Evolutionary conservation across 2,329 filamentous ascomycete genomes (phyloP).

Genomic region (Epicoccum sorghinum): DNA sequence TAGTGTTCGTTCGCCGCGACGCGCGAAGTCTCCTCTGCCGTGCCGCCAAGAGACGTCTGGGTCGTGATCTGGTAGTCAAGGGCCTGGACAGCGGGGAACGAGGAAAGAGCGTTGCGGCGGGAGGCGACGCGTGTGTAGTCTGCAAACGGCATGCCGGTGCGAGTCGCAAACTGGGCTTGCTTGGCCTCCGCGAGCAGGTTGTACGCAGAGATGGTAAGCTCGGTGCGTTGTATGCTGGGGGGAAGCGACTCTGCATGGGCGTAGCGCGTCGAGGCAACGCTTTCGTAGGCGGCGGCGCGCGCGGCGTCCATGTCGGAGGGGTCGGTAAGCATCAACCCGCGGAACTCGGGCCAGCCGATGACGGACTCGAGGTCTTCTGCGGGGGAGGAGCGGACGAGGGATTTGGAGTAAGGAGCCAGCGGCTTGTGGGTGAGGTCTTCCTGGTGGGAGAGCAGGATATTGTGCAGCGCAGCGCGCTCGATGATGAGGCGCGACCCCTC

Average conservation of each 20-base stretch:
- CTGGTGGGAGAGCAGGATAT: slow-evolving; percentile 62
- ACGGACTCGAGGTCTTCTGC: slow-evolving; percentile 31
- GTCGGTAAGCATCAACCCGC: slow-evolving; percentile 25
- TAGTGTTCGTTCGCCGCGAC: slow-evolving; percentile 20
- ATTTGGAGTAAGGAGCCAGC: slow-evolving; percentile 30
- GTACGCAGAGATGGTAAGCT: slow-evolving; percentile 34
- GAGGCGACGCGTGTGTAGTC: slow-evolving; percentile 19
- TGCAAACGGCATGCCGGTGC: slow-evolving; percentile 25
- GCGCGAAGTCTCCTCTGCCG: slow-evolving; percentile 19
- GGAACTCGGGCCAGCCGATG: slow-evolving; percentile 39
- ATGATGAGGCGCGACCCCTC: slow-evolving; percentile 85
- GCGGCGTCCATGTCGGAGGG: slow-evolving; percentile 28
- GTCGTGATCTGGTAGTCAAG: slow-evolving; percentile 27
- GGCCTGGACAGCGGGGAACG: slow-evolving; percentile 26
- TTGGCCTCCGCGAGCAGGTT: slow-evolving; percentile 39
- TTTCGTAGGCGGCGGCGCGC: slow-evolving; percentile 35
- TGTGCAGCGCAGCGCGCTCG: slow-evolving; percentile 78
- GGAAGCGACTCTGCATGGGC: slow-evolving; percentile 28
- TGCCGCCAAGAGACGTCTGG: slow-evolving; percentile 22
- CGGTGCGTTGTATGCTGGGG: slow-evolving; percentile 23
- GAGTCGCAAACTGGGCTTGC: slow-evolving; percentile 29
- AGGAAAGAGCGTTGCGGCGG: neutral
- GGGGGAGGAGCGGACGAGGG: slow-evolving; percentile 22
- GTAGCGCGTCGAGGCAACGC: slow-evolving; percentile 31
- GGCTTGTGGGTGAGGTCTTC: slow-evolving; percentile 36